Evolutionary conservation across 495 filamentous ascomycete genomes (phyloP), one percentile per base, ranked within the genome.

Genomic region (Neurospora terricola): DNA sequence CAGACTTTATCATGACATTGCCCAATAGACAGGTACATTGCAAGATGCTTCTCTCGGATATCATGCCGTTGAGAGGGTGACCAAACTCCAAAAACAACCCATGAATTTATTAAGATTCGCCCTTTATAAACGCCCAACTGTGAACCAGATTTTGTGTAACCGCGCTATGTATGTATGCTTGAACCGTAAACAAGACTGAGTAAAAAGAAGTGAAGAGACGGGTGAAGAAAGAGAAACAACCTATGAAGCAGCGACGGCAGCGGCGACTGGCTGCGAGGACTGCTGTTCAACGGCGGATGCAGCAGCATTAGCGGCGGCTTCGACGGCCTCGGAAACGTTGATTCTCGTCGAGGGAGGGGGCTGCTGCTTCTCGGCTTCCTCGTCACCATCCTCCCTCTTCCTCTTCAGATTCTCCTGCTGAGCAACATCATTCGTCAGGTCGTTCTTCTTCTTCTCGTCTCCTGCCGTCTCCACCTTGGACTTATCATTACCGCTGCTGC

Each of bases 401-500:
- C 54, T 62, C 27, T 62, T 62, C 54, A 62, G 54, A 34, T 62
- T 62, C 54, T 62, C 54, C 54, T 62, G 54, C 27, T 62, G 54
- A 27, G 45, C 21, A 12, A 54, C 48, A 30, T 62, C 12, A 34
- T 62, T 62, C 27, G 54, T 62, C 27, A 62, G 54, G 54, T 62
- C 27, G 14, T 62, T 9, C 54, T 62, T 62, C 54, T 62, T 62
- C 23, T 62, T 30, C 43, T 77, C 71, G 10, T 82, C 78, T 21
- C 78, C 80, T 2, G 83, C 82, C 18, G 82, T 82, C 40, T 82
- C 77, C 16, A 82, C 82, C 69, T 76, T 81, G 34, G 70, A 62
- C 16, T 80, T 84, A 39, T 72, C 69, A 73, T 77, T 82, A 69
- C 74, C 75, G 68, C 83, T 86, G 37, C 86, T 86, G 34, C 34